phyloP scores from a whole-genome alignment of 2,329 filamentous ascomycete species.

The Allantophomopsis lycopodina region DNA sequence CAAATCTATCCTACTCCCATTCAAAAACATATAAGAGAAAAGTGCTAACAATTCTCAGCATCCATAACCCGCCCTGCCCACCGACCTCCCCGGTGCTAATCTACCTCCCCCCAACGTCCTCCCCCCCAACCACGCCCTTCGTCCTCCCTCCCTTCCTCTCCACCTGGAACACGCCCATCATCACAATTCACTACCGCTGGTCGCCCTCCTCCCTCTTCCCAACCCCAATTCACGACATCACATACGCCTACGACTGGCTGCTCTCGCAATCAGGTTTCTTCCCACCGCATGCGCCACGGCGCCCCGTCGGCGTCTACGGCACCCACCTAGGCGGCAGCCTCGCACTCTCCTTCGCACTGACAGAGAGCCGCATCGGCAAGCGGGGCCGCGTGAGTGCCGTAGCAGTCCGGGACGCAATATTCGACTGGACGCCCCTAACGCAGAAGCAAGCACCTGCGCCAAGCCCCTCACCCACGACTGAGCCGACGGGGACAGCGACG shows the following conservation, averaged over 20 bases:
- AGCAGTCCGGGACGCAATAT: conserved; percentile 44
- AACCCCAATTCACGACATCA: conserved; percentile 39
- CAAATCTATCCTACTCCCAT: no score
- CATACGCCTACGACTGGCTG: conserved; percentile 40
- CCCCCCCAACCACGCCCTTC: conserved; percentile 18
- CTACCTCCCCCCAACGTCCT: conserved; percentile 33
- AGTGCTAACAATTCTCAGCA: no score
- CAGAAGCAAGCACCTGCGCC: no score
- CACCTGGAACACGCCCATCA: conserved; percentile 28
- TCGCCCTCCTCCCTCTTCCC: conserved; percentile 29
- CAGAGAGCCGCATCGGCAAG: conserved; percentile 30
- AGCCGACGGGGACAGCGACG: no score
- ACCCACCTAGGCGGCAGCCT: conserved; percentile 43
- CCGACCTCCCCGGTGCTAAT: conserved; percentile 33
- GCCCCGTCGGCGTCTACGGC: conserved; percentile 33
- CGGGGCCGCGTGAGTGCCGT: conserved; percentile 35
- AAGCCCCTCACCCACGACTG: no score
- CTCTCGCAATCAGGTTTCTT: conserved; percentile 9
- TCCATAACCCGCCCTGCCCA: no score
- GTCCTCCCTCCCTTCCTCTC: conserved; percentile 23
- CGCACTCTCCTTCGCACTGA: conserved; percentile 41
- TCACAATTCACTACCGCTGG: conserved; percentile 49
- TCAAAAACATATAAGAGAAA: no score
- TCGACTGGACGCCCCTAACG: conserved; percentile 38
- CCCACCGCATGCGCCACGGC: conserved; percentile 3